Base-by-base conservation (phyloP, 257 asterid genomes). In the Scutellaria galericulata region DNA sequence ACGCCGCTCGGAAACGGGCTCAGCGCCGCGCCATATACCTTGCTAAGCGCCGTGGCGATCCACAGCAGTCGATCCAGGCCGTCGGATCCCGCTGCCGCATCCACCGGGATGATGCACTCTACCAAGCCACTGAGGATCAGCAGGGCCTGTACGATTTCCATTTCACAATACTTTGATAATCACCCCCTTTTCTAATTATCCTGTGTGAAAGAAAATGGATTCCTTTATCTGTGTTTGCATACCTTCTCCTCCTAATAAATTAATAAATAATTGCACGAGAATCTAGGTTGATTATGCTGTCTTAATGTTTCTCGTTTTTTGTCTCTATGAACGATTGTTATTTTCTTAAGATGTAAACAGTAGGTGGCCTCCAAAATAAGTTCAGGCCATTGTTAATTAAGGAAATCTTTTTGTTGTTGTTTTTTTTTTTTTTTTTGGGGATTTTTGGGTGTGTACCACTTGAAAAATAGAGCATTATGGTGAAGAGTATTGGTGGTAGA, bases 41-140 rank as follows among this genome's bases (percentile, higher is more conserved):
- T 45, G 99, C 99, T 18, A 94, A 94, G 86, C 84, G 99, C 64
- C 97, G 98, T 45, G 99, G 99, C 50, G 97, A 94, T 52, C 99
- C 99, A 27, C 96, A 85, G 73, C 99, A 94, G 79, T 89, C 93
- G 10, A 94, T 94, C 77, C 95, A 88, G 75, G 97, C 96, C 62
- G 83, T 80, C 47, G 99, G 98, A 61, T 78, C 93, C 37, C 97
- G 97, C 40, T 88, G 90, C 82, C 96, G 96, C 39, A 55, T 94
- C 58, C 73, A 84, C 77, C 97, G 97, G 2, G 99, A 94, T 63
- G 97, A 91, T 37, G 88, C 93, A 10, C 89, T 94, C 63, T 95
- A 89, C 76, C 93, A 92, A 68, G 98, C 99, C 46, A 85, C 91
- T 7, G 79, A 95, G 81, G 98, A 91, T 81, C 96, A 88, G 70